Base-by-base conservation (phyloP, 305 asterid genomes). In the Plantago lanceolata region DNA sequence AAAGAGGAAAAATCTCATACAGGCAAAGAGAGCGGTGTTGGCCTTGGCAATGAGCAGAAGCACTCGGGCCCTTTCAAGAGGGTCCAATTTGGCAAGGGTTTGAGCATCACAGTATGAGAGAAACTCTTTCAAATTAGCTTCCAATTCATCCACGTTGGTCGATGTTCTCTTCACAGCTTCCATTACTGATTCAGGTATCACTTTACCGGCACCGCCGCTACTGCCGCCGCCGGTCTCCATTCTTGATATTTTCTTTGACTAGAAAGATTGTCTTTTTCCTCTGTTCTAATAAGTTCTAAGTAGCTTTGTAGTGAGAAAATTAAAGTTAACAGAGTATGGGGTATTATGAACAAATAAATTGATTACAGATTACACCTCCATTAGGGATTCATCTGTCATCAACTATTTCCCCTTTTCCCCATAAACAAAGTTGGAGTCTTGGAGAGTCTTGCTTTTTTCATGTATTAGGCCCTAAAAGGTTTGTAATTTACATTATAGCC, bases 31-130 rank as follows among this genome's bases (percentile, higher is more conserved):
- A 68, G 79, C 79, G 2, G 99, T 93, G 43, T 84, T 81, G 57
- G 88, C 72, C 77, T 85, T 83, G 68, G 97, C 83, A 62, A 89
- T 73, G 78, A 89, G 65, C 24, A 85, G 78, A 63, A 87, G 81
- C 70, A 81, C 79, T 37, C 81, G 86, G 44, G 96, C 96, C 80
- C 95, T 85, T 26, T 84, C 82, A 33, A 93, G 89, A 66, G 95
- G 95, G 63, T 81, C 84, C 97, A 93, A 61, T 66, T 68, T 66
- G 8, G 89, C 63, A 57, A 93, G 88, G 76, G 84, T 76, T 71
- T 87, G 95, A 15, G 81, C 20, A 59, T 80, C 86, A 50, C 88
- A 89, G 65, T 78, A 69, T 59, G 90, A 70, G 47, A 93, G 63
- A 52, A 82, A 79, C 69, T 85, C 90, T 57, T 77, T 82, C 59